Evolutionary conservation across 2,329 filamentous ascomycete species (phyloP), one percentile per base, ranked within the genome.

Genomic region (Sarocladium brachiariae): DNA sequence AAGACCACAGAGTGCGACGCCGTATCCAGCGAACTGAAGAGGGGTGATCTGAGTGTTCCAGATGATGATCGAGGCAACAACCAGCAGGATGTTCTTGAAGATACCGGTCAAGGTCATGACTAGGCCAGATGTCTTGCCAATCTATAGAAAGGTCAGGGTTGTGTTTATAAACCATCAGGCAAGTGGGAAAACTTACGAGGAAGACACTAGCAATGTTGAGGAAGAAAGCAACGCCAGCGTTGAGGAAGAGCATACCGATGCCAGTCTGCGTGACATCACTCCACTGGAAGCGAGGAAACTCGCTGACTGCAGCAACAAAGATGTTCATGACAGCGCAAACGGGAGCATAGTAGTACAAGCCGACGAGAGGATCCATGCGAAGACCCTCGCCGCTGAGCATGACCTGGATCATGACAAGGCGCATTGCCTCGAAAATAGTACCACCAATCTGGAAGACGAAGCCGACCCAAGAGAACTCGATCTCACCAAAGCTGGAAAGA

Each of bases 291-390:
- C 64, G 72, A 30, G 80, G 80, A 2, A 85, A 65, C 68, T 95
- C 88, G 16, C 81, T 73, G 58, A 87, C 73, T 52, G 87, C 65
- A 54, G 85, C 81, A 31, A 88, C 81, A 33, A 85, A 59, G 51
- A 84, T 73, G 70, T 93, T 95, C 83, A 90, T 89, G 59, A 84
- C 69, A 45, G 87, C 86, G 68, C 89, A 95, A 46, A 89, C 84
- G 4, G 89, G 89, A 1, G 89, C 89, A 64, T 89, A 95, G 74
- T 95, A 95, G 76, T 93, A 95, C 18, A 95, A 78, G 31, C 87
- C 89, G 54, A 93, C 88, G 31, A 95, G 77, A 31, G 89, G 88
- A 62, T 93, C 87, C 89, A 95, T 93, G 73, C 88, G 89, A 71
- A 86, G 66, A 43, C 89, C 87, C 47, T 86, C 77, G 25, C 78